These are phyloP conservation scores for Rutstroemia sydowiana DNA, from an alignment of 2,329 filamentous ascomycete species.

Conservation along the genomic window DNA sequence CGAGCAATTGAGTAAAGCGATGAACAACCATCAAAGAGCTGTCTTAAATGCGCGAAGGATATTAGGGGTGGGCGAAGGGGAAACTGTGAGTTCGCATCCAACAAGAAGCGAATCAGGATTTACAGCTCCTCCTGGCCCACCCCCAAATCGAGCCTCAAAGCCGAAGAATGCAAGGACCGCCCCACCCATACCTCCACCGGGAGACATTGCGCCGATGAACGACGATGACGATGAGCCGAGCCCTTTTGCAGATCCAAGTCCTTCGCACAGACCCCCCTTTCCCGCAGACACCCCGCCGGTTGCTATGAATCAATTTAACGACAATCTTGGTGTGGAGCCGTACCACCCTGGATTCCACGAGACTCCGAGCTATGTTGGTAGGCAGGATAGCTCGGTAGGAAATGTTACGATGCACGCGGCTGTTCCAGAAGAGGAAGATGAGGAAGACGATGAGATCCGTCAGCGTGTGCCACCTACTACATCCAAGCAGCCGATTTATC, in stretches of 20 bases:
- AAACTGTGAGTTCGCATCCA: slow-evolving; percentile 16
- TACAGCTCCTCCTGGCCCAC: slow-evolving; percentile 6
- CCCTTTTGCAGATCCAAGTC: slow-evolving; percentile 26
- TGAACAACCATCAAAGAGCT: slow-evolving; percentile 79
- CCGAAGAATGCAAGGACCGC: slow-evolving; percentile 5
- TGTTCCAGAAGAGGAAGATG: slow-evolving; percentile 11
- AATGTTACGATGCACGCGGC: slow-evolving; percentile 26
- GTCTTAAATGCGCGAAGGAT: slow-evolving; percentile 57
- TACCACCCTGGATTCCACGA: slow-evolving; percentile 30
- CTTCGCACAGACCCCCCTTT: slow-evolving; percentile 17
- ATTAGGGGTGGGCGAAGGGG: slow-evolving; percentile 34
- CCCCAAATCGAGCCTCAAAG: slow-evolving; percentile 12
- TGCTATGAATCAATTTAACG: slow-evolving; percentile 25
- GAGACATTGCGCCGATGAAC: slow-evolving; percentile 23
- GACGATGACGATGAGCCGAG: slow-evolving; percentile 21
- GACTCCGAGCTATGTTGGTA: slow-evolving; percentile 22
- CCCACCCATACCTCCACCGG: slow-evolving; percentile 24
- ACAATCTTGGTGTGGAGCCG: slow-evolving; percentile 27
- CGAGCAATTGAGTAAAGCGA: slow-evolving; percentile 75
- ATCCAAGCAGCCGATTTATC: slow-evolving; percentile 22
- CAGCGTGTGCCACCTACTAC: slow-evolving; percentile 13
- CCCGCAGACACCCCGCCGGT: slow-evolving; percentile 20
- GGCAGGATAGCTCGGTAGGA: slow-evolving; percentile 22
- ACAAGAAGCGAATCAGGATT: slow-evolving; percentile 12
- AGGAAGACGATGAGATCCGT: slow-evolving; percentile 12